A percentile compares a stretch with the other conserved stretches of the same genome.
phyloP scores from a whole-genome alignment of 768 basidiomycete genomes.

The Melanogaster broomeanus region DNA sequence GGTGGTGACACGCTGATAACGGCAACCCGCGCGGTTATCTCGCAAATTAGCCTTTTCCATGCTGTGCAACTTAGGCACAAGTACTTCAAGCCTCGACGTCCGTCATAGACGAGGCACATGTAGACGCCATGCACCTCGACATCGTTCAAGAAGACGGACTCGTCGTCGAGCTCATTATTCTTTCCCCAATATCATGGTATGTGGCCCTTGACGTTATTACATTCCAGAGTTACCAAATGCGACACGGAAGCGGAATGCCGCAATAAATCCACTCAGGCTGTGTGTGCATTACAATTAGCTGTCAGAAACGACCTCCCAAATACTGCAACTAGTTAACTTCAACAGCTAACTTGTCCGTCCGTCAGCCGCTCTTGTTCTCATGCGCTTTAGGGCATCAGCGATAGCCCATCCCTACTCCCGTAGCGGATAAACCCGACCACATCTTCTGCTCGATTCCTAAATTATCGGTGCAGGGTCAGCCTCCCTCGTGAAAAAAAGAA shows the following conservation, averaged over 20 bases:
- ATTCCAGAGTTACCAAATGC: too few species aligned
- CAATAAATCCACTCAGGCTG: constrained; percentile 18
- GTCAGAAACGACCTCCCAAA: constrained; percentile 15
- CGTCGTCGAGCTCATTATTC: neutral
- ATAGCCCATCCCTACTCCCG: constrained; percentile 56
- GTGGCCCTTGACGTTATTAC: neutral
- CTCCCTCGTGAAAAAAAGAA: constrained; percentile 3
- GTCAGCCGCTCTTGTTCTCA: neutral
- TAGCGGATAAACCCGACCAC: constrained; percentile 56
- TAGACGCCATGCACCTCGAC: neutral
- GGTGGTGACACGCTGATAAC: neutral
- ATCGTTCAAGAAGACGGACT: neutral
- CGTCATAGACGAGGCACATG: neutral
- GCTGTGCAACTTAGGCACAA: constrained; percentile 14
- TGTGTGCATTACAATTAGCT: constrained; percentile 6
- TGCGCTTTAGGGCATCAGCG: constrained; percentile 49
- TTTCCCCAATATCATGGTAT: neutral
- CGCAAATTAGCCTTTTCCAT: constrained; percentile 19
- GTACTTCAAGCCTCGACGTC: neutral
- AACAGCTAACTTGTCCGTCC: too few species aligned
- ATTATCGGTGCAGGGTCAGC: constrained; percentile 19
- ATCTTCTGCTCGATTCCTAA: constrained; percentile 47
- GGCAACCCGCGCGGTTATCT: constrained; percentile 14
- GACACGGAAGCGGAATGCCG: constrained; percentile 27
- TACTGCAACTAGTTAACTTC: constrained; percentile 1